phyloP scores from a whole-genome alignment of 2,329 filamentous ascomycete genomes.

The Penicillium vulpinum region DNA sequence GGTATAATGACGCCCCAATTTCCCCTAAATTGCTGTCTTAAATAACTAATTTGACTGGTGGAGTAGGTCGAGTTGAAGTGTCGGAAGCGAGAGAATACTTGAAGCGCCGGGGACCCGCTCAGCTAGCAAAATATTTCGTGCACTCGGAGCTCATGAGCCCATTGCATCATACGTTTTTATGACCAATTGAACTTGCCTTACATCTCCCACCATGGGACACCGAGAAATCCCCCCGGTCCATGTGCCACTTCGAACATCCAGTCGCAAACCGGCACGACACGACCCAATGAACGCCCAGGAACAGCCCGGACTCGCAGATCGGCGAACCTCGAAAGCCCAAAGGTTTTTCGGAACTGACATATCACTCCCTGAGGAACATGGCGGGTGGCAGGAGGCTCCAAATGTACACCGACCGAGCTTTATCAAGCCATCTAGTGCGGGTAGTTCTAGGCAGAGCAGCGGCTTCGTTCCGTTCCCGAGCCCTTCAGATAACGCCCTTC shows the following conservation, averaged over 20 bases:
- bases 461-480: conserved; percentile 31
- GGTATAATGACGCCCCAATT: neutral
- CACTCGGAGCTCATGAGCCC: neutral
- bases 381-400: conserved; percentile 24
- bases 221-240: conserved; percentile 18
- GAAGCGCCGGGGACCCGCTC: conserved; percentile 2
- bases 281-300: conserved; percentile 22
- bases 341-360: conserved; percentile 34
- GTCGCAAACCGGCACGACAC: conserved; percentile 12
- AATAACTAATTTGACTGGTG: conserved; percentile 8
- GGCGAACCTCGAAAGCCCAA: conserved; percentile 34
- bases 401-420: conserved; percentile 40
- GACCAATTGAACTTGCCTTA: conserved; percentile 1
- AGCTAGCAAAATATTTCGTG: neutral
- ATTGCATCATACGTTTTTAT: conserved; percentile 4
- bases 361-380: conserved; percentile 25
- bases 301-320: conserved; percentile 17
- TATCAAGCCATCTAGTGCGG: conserved; percentile 40
- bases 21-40: neutral
- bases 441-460: conserved; percentile 22
- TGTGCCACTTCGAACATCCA: conserved; percentile 26
- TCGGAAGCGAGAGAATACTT: neutral
- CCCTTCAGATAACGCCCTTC: conserved; percentile 19
- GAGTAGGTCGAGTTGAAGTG: conserved; percentile 9
- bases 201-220: conserved; percentile 13